Evolutionary conservation across 2,329 filamentous ascomycete species (phyloP), one percentile per base, ranked within the genome.

Genomic region (Apiospora saccharicola): DNA sequence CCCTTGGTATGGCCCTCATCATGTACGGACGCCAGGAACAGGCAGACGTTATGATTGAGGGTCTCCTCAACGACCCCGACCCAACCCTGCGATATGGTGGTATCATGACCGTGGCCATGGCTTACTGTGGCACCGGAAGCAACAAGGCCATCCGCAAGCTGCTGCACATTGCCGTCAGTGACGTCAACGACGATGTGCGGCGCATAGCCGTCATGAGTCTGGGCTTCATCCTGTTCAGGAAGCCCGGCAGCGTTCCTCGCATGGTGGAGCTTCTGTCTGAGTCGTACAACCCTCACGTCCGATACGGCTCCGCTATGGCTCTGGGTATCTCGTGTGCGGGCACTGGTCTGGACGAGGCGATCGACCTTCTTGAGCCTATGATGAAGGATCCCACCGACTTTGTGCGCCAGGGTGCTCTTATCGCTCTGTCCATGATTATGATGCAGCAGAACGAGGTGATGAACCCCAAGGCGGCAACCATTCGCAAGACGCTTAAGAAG

Each of bases 351-450:
- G 95, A 98, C 75, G 96, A 99, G 84, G 96, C 97, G 30, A 96
- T 98, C 74, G 96, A 99, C 79, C 88, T 99, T 24, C 89, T 99
- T 5, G 96, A 99, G 86, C 96, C 96, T 24, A 99, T 99, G 96
- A 95, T 98, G 87, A 99, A 98, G 87, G 96, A 99, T 78, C 97
- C 96, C 10, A 97, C 95, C 72, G 96, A 99, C 85, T 99, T 99
- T 81, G 96, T 99, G 70, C 92, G 97, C 77, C 96, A 99, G 83
- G 96, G 97, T 80, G 96, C 96, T 53, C 87, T 98, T 75, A 98
- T 99, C 78, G 91, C 96, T 3, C 88, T 98, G 72, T 91, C 96
- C 73, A 99, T 99, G 96, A 98, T 99, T 78, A 92, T 99, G 89
- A 94, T 98, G n/a, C 96, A 99, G 85, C 96, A 98, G 82, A 99